A percentile compares a stretch with the other conserved stretches of the same genome.
These are phyloP conservation scores for Symbiodinium pilosum DNA, from an alignment of 73 alveolate species.

Conservation along the genomic window DNA sequence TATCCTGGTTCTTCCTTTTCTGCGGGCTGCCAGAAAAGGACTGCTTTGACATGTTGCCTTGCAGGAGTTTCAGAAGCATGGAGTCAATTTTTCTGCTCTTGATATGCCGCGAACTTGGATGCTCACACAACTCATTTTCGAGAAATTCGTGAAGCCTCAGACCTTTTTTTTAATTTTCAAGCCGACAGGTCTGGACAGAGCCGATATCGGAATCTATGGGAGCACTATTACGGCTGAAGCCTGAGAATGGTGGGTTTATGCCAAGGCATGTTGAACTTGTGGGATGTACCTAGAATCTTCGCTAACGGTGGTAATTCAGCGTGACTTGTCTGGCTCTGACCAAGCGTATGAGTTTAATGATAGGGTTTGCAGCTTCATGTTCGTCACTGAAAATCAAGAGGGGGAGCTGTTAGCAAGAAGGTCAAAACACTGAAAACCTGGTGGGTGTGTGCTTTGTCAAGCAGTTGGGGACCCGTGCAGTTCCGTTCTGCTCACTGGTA, in stretches of 20 bases:
- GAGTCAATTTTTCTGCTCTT: constrained; percentile 96
- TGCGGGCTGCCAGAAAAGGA: too few relatives aligned
- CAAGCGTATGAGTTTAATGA: too few relatives aligned
- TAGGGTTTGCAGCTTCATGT: too few relatives aligned
- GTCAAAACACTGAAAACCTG: too few relatives aligned
- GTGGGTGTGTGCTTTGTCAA: background rate
- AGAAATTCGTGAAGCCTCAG: background rate
- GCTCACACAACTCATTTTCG: background rate
- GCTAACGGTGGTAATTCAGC: too few relatives aligned
- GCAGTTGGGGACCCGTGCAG: background rate
- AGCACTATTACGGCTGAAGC: constrained; percentile 95
- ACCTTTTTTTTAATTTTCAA: too few relatives aligned
- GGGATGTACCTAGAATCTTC: too few relatives aligned
- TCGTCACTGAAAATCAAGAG: background rate
- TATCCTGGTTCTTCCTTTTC: too few relatives aligned
- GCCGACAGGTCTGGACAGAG: constrained; percentile 95
- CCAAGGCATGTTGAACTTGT: too few relatives aligned
- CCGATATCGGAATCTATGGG: constrained; percentile 97
- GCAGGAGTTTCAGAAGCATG: constrained; percentile 96
- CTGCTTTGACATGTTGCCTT: background rate
- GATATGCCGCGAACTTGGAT: constrained; percentile 95
- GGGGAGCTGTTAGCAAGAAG: background rate
- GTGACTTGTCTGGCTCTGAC: too few relatives aligned
- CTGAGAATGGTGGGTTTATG: too few relatives aligned
- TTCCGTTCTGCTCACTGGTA: too few relatives aligned